These are phyloP conservation scores for Aspergillus egyptiacus DNA, from an alignment of 495 filamentous ascomycete species.

Conservation along the genomic window DNA sequence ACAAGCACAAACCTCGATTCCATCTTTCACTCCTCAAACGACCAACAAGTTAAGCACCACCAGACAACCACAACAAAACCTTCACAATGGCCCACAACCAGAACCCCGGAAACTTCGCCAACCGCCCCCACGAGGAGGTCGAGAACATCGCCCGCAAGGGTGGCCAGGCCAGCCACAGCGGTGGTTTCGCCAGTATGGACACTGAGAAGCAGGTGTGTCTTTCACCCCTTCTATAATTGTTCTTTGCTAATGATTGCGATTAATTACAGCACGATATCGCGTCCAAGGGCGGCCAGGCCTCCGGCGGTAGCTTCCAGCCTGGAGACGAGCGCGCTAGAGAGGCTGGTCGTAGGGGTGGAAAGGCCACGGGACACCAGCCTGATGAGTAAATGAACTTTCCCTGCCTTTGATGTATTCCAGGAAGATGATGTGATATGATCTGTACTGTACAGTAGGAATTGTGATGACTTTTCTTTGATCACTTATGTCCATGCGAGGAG, in stretches of 20 bases:
- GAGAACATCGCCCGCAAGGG: slow-evolving; percentile 49
- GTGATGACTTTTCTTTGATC: too few relatives aligned
- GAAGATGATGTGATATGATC: too few relatives aligned
- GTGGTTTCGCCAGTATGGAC: slow-evolving; percentile 34
- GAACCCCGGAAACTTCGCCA: slow-evolving; percentile 61
- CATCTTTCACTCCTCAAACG: too few relatives aligned
- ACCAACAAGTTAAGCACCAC: too few relatives aligned
- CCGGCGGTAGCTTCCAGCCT: slow-evolving; percentile 42
- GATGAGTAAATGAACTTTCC: too few relatives aligned
- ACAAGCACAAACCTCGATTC: too few relatives aligned
- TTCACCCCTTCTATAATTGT: neutral
- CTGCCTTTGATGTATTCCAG: too few relatives aligned
- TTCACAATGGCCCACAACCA: slow-evolving; percentile 13
- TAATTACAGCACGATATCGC: slow-evolving; percentile 39
- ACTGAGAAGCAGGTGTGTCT: slow-evolving; percentile 45
- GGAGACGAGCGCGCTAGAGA: slow-evolving; percentile 41
- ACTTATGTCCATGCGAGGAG: too few relatives aligned
- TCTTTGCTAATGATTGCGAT: neutral
- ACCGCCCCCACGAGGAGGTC: slow-evolving; percentile 56
- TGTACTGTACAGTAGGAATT: too few relatives aligned
- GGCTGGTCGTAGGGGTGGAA: slow-evolving; percentile 43
- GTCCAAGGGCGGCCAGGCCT: slow-evolving; percentile 49
- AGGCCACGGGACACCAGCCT: slow-evolving; percentile 19
- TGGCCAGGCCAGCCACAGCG: slow-evolving; percentile 35
- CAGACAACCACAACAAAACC: too few relatives aligned